Percentiles rank a stretch among this genome's conserved stretches.
Evolutionary conservation across 2,329 filamentous ascomycete genomes (phyloP).

Genomic region (Phaeophleospora eucalypticola): DNA sequence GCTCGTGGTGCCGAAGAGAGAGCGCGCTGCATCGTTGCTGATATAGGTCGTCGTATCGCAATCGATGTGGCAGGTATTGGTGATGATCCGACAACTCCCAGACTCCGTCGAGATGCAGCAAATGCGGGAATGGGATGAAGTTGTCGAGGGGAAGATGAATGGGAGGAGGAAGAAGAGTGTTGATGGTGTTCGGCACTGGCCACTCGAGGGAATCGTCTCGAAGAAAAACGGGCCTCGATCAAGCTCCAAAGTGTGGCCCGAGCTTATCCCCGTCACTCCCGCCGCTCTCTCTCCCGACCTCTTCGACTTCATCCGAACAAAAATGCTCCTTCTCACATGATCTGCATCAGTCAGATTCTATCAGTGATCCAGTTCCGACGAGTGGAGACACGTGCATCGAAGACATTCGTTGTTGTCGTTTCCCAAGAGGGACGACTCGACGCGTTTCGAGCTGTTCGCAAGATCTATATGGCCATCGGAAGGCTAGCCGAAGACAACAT

Average conservation of each 20-base stretch:
- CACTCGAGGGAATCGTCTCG: not conserved
- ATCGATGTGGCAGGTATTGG: not conserved
- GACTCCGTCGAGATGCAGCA: constrained; percentile 7
- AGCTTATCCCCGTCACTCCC: not conserved
- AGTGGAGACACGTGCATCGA: too few relatives aligned
- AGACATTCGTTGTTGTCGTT: too few relatives aligned
- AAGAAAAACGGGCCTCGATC: not conserved
- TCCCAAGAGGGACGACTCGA: too few relatives aligned
- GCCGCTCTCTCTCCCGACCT: too few relatives aligned
- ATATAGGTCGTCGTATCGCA: too few relatives aligned
- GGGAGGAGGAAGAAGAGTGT: not conserved
- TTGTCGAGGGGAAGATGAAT: not conserved
- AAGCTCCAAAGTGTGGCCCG: not conserved
- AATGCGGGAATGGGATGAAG: not conserved
- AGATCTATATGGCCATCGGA: too few relatives aligned
- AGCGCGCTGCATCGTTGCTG: constrained; percentile 78
- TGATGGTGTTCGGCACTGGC: not conserved
- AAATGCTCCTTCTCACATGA: too few relatives aligned
- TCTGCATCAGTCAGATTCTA: too few relatives aligned
- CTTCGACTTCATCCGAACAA: too few relatives aligned
- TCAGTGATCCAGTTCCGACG: too few relatives aligned
- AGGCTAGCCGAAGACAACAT: too few relatives aligned
- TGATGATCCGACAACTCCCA: not conserved
- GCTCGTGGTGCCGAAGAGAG: constrained; percentile 76
- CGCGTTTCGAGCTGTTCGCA: too few relatives aligned